phyloP scores from a whole-genome alignment of 2,329 filamentous ascomycete genomes.

The Ceratocystis alfenasii region DNA sequence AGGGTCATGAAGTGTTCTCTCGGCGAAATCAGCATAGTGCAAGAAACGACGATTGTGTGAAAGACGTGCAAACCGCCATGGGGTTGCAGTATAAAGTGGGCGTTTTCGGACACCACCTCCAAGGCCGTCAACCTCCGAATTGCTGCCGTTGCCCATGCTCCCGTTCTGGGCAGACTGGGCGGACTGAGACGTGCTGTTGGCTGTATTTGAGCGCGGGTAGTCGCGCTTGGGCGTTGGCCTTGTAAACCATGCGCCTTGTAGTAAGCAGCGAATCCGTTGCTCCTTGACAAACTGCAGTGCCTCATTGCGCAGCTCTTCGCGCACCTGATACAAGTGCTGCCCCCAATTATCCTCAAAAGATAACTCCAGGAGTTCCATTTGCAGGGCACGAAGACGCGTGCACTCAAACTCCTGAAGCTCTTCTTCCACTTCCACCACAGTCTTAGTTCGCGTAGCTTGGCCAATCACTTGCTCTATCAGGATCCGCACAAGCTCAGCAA shows the following conservation, averaged over 20 bases:
- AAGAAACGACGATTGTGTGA: constrained; percentile 85
- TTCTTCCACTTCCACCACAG: constrained; percentile 78
- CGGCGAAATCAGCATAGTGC: constrained; percentile 76
- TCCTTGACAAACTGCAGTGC: constrained; percentile 94
- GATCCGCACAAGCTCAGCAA: constrained; percentile 81
- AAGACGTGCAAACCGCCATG: constrained; percentile 75
- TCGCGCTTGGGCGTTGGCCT: constrained; percentile 35
- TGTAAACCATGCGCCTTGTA: constrained; percentile 81
- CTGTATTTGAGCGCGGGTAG: constrained; percentile 34
- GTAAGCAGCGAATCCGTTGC: constrained; percentile 78
- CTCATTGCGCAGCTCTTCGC: constrained; percentile 81
- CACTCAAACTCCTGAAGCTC: constrained; percentile 78
- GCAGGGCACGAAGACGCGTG: constrained; percentile 62
- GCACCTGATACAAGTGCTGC: constrained; percentile 75
- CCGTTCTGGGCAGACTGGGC: not conserved
- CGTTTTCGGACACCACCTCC: constrained; percentile 27
- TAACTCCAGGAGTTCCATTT: constrained; percentile 85
- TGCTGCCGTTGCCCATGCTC: constrained; percentile 21
- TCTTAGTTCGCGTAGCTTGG: constrained; percentile 65
- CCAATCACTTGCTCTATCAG: constrained; percentile 83
- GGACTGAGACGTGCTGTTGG: constrained; percentile 27
- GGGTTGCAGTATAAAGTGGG: constrained; percentile 38
- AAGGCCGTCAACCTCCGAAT: not conserved
- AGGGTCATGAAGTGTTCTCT: constrained; percentile 52
- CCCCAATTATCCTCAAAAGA: constrained; percentile 95